These are phyloP conservation scores for Sphaerulina musiva DNA, from an alignment of 2,329 filamentous ascomycete genomes.

Conservation along the genomic window DNA sequence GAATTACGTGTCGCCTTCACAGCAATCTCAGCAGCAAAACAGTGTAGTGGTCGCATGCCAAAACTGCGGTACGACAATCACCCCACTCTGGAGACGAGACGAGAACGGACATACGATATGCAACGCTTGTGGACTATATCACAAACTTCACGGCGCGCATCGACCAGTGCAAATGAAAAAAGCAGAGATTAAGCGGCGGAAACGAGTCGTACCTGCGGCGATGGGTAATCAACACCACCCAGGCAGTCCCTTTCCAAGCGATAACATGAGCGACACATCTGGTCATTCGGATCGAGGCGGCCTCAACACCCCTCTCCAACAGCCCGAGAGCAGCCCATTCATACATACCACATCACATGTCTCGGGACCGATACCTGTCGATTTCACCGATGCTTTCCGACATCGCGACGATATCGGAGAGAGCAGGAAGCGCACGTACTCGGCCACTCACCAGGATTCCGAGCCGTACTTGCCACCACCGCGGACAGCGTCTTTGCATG, in stretches of 20 bases:
- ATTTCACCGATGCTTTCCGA: constrained; percentile 34
- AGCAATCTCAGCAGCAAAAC: constrained; percentile 32
- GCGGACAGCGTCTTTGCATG: constrained; percentile 21
- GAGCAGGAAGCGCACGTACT: constrained; percentile 61
- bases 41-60: constrained; percentile 81
- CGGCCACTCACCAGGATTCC: constrained; percentile 33
- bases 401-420: constrained; percentile 17
- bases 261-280: constrained; percentile 17
- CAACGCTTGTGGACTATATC: constrained; percentile 94
- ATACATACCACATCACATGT: constrained; percentile 19
- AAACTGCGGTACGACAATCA: constrained; percentile 94
- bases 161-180: constrained; percentile 98
- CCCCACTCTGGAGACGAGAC: constrained; percentile 89
- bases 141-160: constrained; percentile 91
- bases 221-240: constrained; percentile 29
- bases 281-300: constrained; percentile 13
- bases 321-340: constrained; percentile 10
- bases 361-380: constrained; percentile 31
- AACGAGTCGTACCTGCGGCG: constrained; percentile 80
- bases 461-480: constrained; percentile 21
- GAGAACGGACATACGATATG: constrained; percentile 95
- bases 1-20: constrained; percentile 16
- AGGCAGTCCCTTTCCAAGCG: constrained; percentile 23
- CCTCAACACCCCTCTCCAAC: constrained; percentile 7
- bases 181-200: constrained; percentile 88